Base-by-base conservation (phyloP, 2,329 filamentous ascomycete species). In the Aspergillus sp. region DNA sequence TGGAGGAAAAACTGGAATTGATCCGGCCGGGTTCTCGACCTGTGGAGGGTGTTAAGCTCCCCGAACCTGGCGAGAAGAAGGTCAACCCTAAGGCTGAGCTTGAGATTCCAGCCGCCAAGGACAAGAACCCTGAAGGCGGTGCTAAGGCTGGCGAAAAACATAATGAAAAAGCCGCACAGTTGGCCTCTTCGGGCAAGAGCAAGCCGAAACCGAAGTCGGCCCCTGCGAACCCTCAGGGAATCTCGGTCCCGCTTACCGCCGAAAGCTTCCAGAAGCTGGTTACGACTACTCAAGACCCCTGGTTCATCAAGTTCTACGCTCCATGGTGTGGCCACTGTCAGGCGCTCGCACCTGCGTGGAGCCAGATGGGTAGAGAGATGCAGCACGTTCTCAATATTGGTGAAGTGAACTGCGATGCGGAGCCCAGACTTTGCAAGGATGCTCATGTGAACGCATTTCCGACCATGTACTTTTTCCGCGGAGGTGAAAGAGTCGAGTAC, bases 251-350 rank as follows among this genome's bases (percentile, higher is more conserved):
- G 5, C 77, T 98, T 45, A 90, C 83, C 2, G 84, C 87, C 0
- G 90, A 96, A 63, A 88, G 77, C 53, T 98, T 98, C 73, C 85
- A 94, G 65, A 83, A 81, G 49, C 75, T 85, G 33, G 90, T 98
- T 42, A 95, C 89, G 3, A 86, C 84, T 65, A 90, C 89, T 0
- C 82, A 87, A 54, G 90, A 97, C 53, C 85, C 90, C 5, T 98
- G 93, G 93, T 96, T 98, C 64, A 83, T 98, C 76, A 98, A 98
- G 70, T 97, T 98, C 67, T 97, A 96, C 66, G 90, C 89, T 15
- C 94, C 93, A 5, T 97, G 91, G 93, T 98, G 93, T 68, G 83
- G 84, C 58, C 93, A 98, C 70, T 98, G 94, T 69, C 88, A 95
- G 71, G 88, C 88, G 33, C 83, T 98, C 78, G 88, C 86, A 32